Evolutionary conservation across 192 early-diverging fungal genomes (phyloP).

Genomic region (Coemansia sp.): DNA sequence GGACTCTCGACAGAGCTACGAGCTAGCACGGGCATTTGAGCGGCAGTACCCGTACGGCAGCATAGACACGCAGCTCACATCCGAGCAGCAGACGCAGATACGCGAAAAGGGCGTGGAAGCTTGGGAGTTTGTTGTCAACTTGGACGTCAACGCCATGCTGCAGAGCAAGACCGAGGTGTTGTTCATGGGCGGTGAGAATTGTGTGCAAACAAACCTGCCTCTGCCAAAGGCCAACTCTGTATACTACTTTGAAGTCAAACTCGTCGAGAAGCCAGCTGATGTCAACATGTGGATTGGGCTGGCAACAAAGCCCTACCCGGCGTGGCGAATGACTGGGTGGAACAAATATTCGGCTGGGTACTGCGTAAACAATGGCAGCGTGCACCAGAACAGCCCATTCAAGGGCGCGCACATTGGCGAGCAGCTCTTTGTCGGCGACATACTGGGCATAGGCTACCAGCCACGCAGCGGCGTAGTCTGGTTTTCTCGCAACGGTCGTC

Average conservation of each 20-base stretch:
- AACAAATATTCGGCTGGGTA: slow-evolving; percentile 76
- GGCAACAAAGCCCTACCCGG: slow-evolving; percentile 74
- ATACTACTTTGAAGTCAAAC: slow-evolving; percentile 84
- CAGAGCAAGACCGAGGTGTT: slow-evolving; percentile 74
- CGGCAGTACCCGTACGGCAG: slow-evolving; percentile 72
- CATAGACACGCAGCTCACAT: slow-evolving; percentile 74
- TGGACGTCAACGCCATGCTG: slow-evolving; percentile 65
- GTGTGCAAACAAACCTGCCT: slow-evolving; percentile 80
- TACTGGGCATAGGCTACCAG: slow-evolving; percentile 78
- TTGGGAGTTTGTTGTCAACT: slow-evolving; percentile 78
- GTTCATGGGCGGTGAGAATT: slow-evolving; percentile 71
- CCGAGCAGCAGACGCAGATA: slow-evolving; percentile 74
- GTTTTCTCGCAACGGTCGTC: slow-evolving; percentile 76
- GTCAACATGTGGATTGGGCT: slow-evolving; percentile 74
- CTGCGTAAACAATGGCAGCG: slow-evolving; percentile 66
- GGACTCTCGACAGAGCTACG: slow-evolving; percentile 58
- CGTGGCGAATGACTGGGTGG: slow-evolving; percentile 75
- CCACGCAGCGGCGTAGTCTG: slow-evolving; percentile 74
- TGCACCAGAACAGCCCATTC: slow-evolving; percentile 72
- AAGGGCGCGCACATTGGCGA: slow-evolving; percentile 65
- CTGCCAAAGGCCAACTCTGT: slow-evolving; percentile 79
- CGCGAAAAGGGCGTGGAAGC: slow-evolving; percentile 83
- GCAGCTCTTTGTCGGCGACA: slow-evolving; percentile 72
- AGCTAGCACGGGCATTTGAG: slow-evolving; percentile 66
- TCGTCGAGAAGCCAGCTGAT: slow-evolving; percentile 71